Base-by-base conservation (phyloP, 305 asterid genomes). In the Andrographis paniculata region DNA sequence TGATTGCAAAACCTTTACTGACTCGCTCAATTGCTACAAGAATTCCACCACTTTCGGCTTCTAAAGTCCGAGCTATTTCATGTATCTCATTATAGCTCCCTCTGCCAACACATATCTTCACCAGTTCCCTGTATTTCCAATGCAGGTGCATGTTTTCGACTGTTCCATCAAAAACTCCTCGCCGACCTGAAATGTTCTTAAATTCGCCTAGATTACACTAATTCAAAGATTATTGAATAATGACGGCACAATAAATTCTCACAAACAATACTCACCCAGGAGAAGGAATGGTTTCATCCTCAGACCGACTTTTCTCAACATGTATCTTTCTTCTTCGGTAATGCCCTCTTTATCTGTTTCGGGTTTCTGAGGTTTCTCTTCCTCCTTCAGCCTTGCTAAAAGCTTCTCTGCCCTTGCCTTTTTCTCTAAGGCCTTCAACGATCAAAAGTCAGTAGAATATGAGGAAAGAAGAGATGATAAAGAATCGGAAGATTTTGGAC, bases 121-220 rank as follows among this genome's bases (percentile, higher is more conserved):
- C 96, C 65, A 91, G 66, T 55, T 91, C 99, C 70, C 99, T 76
- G 70, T 91, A 91, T 68, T 91, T 91, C 99, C 96, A 87, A 68
- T 91, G 99, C 56, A 91, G 78, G 75, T 91, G 95, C 99, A 91
- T 91, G 76, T 87, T 91, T 64, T 91, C 99, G 36, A 91, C 54
- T 30, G 99, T 91, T 62, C 99, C 99, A 72, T 79, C 94, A 69
- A 91, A 91, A 42, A 91, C 94, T 53, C 95, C 96, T 69, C 96
- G 78, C 41, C 96, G 78, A 43, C 99, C 95, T 91, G 76, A 58
- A 58, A 74, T 48, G 46, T 40, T 51, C 48, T n/a, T n/a, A n/a
- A n/a, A n/a, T n/a, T n/a, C n/a, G 37, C 45, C 20, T 41, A 14
- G 15, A 59, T 40, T 27, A 42, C 51, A 41, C 30, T 24, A 35